Conservation (phyloP, 805 yeast genomes). For the Ogataea paradorogensis region DNA sequence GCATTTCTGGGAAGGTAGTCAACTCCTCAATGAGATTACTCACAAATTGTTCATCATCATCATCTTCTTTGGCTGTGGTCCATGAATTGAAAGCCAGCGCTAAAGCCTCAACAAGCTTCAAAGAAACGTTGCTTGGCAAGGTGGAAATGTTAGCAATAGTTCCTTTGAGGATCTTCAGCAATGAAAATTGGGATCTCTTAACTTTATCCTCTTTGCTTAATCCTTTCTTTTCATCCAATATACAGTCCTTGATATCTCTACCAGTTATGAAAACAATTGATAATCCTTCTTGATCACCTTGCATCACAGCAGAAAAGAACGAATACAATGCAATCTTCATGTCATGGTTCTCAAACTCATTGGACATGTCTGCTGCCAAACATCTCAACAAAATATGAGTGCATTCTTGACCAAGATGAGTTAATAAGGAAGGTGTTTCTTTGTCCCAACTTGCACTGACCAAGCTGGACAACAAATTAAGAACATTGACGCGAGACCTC, state of each 20-base stretch:
- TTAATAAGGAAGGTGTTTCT: conserved; percentile 73
- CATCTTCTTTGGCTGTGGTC: conserved; percentile 59
- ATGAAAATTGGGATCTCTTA: conserved; percentile 34
- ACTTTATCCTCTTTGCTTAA: conserved; percentile 9
- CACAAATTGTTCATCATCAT: conserved; percentile 47
- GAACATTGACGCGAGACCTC: conserved; percentile 46
- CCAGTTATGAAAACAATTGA: conserved; percentile 67
- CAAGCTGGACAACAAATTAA: conserved; percentile 55
- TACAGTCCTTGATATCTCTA: conserved; percentile 38
- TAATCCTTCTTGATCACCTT: conserved; percentile 75
- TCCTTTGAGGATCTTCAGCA: conserved; percentile 53
- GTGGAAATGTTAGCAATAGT: conserved; percentile 50
- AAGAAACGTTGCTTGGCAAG: conserved; percentile 61
- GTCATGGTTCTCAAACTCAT: conserved; percentile 49
- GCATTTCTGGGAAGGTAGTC: conserved; percentile 16
- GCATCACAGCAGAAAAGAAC: conserved; percentile 65
- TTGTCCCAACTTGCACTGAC: conserved; percentile 55
- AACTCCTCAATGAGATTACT: conserved; percentile 39
- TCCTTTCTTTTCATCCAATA: conserved; percentile 19
- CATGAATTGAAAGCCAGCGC: conserved; percentile 75
- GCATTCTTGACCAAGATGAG: conserved; percentile 70
- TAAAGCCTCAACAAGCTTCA: conserved; percentile 68
- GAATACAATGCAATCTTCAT: conserved; percentile 56
- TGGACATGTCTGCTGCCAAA: conserved; percentile 57
- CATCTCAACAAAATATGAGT: conserved; percentile 60